Evolutionary conservation across 345 rosid genomes (phyloP), one percentile per base, ranked within the genome.

Genomic region (Euphorbia pulcherrima): DNA sequence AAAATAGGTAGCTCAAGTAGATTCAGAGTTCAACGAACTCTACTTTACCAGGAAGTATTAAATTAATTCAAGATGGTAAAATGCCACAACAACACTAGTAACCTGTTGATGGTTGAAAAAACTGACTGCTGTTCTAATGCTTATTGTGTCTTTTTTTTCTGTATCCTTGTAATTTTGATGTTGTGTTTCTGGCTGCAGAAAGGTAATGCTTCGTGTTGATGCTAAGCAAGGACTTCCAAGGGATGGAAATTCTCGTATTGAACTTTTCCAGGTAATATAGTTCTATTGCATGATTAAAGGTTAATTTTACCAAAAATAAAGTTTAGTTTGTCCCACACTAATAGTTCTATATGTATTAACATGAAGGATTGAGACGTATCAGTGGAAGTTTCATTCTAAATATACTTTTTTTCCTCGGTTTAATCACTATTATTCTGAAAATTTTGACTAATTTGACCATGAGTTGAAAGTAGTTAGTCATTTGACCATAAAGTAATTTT

Each of bases 171-270:
- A 40, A 23, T 64, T 63, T 66, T 26, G 60, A 57, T 75, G 53
- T 65, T 44, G 60, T 50, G 60, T 56, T 64, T 65, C 65, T 79
- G 65, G 76, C 72, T 78, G 78, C 88, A 94, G 99, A 80, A 83
- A 88, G 80, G 81, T 88, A 68, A 91, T 91, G 97, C 87, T 94
- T 48, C 89, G 85, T 28, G 97, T 94, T 24, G 96, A 94, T 83
- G 87, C 99, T 46, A 89, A 88, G 81, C 99, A 94, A 64, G 99
- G 97, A 78, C 83, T 85, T 68, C 96, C 97, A 61, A 89, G 75
- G 82, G 96, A 94, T 66, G 96, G 96, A 51, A 88, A 83, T 80
- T 91, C 96, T 48, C 80, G 83, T 37, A 90, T 94, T 75, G 97
- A 94, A 77, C 97, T 82, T 77, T 89, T 94, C 79, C 92, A 87